Evolutionary conservation across 2,329 filamentous ascomycete genomes (phyloP).

Genomic region (Beauveria brongniartii): DNA sequence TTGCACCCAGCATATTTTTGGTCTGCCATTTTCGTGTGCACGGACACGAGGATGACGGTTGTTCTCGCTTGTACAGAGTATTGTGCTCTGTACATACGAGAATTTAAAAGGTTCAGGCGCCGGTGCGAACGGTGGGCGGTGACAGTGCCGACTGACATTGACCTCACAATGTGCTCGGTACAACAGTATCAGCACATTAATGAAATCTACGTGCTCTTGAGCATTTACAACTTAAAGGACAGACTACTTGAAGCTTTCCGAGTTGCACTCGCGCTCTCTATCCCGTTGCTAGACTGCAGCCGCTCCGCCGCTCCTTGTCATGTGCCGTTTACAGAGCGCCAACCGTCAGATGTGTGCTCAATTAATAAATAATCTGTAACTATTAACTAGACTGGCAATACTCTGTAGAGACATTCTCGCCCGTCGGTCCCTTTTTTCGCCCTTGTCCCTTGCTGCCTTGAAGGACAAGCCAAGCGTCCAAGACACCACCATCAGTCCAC

Average conservation of each 20-base stretch:
- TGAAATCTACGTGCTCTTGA: neutral
- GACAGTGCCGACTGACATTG: neutral
- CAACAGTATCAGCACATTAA: neutral
- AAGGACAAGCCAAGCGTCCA: neutral
- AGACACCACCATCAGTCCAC: neutral
- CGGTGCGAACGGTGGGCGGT: neutral
- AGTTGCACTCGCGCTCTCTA: neutral
- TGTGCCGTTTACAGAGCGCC: neutral
- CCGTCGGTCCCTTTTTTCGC: neutral
- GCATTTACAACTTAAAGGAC: too few species aligned
- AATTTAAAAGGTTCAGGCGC: neutral
- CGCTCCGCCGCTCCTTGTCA: neutral
- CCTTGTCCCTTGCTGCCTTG: neutral
- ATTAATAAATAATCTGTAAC: neutral
- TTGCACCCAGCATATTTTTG: slow-evolving; percentile 1
- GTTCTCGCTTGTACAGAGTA: neutral
- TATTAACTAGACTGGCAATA: neutral
- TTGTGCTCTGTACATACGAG: neutral
- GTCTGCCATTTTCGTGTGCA: neutral
- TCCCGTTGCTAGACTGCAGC: neutral
- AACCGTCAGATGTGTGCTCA: neutral
- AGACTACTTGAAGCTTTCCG: neutral
- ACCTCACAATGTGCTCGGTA: neutral
- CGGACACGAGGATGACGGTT: neutral
- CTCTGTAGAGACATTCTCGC: neutral